These are phyloP conservation scores for Penicillium palitans DNA, from an alignment of 2,329 filamentous ascomycete species.

Conservation along the genomic window DNA sequence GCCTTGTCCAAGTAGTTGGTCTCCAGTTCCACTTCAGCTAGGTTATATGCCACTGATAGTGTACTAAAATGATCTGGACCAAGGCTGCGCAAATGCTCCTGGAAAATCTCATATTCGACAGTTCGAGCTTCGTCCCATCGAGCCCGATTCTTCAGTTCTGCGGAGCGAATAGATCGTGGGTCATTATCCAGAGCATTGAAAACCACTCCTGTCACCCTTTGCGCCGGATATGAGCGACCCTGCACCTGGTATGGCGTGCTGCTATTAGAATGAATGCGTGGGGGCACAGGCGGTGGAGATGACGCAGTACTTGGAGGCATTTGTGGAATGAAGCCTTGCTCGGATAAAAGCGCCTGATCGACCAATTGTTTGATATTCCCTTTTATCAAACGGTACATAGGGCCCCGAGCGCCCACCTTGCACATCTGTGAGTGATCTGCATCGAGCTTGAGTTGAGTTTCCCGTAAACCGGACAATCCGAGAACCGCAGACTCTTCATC, in stretches of 20 bases:
- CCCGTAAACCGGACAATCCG: slow-evolving; percentile 34
- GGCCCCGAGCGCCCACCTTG: slow-evolving; percentile 30
- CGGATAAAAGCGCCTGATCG: slow-evolving; percentile 31
- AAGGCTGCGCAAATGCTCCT: slow-evolving; percentile 31
- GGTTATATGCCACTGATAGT: slow-evolving; percentile 27
- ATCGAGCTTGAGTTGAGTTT: slow-evolving; percentile 38
- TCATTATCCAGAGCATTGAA: slow-evolving; percentile 29
- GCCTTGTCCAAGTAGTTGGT: slow-evolving; percentile 28
- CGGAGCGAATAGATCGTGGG: slow-evolving; percentile 28
- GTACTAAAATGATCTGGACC: slow-evolving; percentile 34
- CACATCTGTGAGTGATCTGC: slow-evolving; percentile 41
- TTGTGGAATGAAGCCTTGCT: slow-evolving; percentile 34
- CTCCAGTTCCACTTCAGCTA: slow-evolving; percentile 32
- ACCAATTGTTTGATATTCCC: slow-evolving; percentile 37
- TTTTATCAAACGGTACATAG: slow-evolving; percentile 35
- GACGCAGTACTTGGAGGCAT: slow-evolving; percentile 11
- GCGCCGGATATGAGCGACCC: slow-evolving; percentile 10
- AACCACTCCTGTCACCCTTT: slow-evolving; percentile 21
- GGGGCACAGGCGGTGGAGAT: slow-evolving; percentile 28
- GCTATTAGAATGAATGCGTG: slow-evolving; percentile 32
- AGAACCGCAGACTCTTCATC: slow-evolving; percentile 40
- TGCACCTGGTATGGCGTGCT: slow-evolving; percentile 26
- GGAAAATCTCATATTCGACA: slow-evolving; percentile 33
- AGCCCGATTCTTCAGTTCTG: slow-evolving; percentile 29
- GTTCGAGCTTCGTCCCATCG: slow-evolving; percentile 33